Base-by-base conservation (phyloP, 2,329 filamentous ascomycete species). In the Aspergillus texensis region DNA sequence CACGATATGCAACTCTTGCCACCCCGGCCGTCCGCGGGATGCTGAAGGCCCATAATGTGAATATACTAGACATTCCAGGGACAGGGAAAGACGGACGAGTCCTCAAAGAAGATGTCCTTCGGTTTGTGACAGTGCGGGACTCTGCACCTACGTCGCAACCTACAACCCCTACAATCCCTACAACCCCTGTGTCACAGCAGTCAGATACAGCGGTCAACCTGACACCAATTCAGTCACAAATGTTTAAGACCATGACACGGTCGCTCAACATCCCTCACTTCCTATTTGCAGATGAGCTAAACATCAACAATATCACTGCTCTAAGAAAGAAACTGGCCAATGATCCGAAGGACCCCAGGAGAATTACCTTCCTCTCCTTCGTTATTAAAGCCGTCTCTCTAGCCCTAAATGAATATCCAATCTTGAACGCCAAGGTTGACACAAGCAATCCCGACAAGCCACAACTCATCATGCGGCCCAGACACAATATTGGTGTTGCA, bases 201-300 rank as follows among this genome's bases (percentile, higher is more conserved):
- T 81, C 81, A 60, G 95, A 98, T 78, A 91, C 88, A 10, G 79
- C 83, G 2, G 84, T 90, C 36, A 82, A 86, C 62, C 83, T 99
- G 65, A 92, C 92, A 14, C 89, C 89, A 43, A 91, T 92, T 16
- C 94, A 98, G 80, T 85, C 87, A 43, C 91, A 93, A 75, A 99
- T 99, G 95, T 98, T 97, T 88, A 97, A 96, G 82, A 86, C 89
- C 64, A 99, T 99, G 95, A 97, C 94, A 16, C 89, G 89, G 63
- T 97, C 94, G 2, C 85, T 99, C 67, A 87, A 80, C 57, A 98
- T 97, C 71, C 95, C 95, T 0, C 95, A 98, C 79, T 97, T 99
- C 80, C 87, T 98, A 65, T 99, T 96, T 81, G 91, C 93, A 45
- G 93, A 97, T 78, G 92, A 94, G 75, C 84, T 97, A 57, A 91